phyloP scores from a whole-genome alignment of 2,329 filamentous ascomycete genomes.

The Aspergillaceae sp. region DNA sequence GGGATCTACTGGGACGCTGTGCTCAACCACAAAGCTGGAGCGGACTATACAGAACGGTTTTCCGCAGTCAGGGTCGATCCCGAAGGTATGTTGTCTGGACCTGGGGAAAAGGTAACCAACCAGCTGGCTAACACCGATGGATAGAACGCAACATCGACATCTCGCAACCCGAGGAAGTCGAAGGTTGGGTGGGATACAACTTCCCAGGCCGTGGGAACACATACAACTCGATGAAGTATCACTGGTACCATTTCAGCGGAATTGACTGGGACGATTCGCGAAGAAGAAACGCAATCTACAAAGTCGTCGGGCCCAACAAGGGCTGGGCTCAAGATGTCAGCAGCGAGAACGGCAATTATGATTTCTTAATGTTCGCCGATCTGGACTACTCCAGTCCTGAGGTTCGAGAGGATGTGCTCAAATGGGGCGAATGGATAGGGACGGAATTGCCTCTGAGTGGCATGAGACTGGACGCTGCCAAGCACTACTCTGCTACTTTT shows the following conservation, averaged over 20 bases:
- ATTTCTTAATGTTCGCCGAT: slow-evolving; percentile 65
- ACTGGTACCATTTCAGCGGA: slow-evolving; percentile 59
- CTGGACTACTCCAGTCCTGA: slow-evolving; percentile 58
- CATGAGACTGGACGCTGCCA: slow-evolving; percentile 63
- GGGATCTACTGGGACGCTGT: slow-evolving; percentile 62
- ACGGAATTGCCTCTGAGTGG: slow-evolving; percentile 53
- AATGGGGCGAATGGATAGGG: slow-evolving; percentile 61
- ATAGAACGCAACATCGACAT: slow-evolving; percentile 48
- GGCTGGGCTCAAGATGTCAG: slow-evolving; percentile 56
- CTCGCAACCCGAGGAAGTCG: slow-evolving; percentile 52
- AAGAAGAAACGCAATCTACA: slow-evolving; percentile 55
- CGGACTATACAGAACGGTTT: slow-evolving; percentile 56
- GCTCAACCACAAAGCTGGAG: slow-evolving; percentile 63
- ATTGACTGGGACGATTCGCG: slow-evolving; percentile 56
- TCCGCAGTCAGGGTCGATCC: slow-evolving; percentile 56
- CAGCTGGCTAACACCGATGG: neutral
- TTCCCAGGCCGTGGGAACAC: slow-evolving; percentile 53
- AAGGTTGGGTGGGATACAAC: slow-evolving; percentile 60
- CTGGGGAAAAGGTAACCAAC: neutral
- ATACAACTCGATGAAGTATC: slow-evolving; percentile 56
- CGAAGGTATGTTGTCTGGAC: slow-evolving; percentile 24
- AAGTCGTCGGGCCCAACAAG: slow-evolving; percentile 55
- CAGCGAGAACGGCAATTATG: slow-evolving; percentile 57
- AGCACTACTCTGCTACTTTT: slow-evolving; percentile 63
- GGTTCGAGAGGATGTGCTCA: slow-evolving; percentile 55